Evolutionary conservation across 1,284 basidiomycete genomes (phyloP).

Genomic region (Coniferiporia weirii): DNA sequence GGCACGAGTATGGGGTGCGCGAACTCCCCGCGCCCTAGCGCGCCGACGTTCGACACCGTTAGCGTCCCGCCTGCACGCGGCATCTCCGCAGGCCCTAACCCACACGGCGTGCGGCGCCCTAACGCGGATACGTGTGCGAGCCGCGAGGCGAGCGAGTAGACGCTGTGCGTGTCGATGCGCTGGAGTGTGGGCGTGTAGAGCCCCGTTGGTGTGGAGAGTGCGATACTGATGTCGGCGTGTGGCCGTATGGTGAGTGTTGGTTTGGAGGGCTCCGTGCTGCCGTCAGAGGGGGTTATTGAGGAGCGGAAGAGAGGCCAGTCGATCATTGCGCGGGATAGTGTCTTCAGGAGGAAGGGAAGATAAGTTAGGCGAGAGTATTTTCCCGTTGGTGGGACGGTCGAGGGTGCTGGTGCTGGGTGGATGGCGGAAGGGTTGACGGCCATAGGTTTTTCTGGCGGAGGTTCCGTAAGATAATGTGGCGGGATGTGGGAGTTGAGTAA

Average conservation of each 20-base stretch:
- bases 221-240: slow-evolving; percentile 67
- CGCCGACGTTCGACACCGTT: slow-evolving; percentile 85
- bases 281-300: slow-evolving; percentile 48
- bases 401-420: slow-evolving; percentile 35
- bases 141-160: slow-evolving; percentile 63
- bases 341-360: slow-evolving; percentile 84
- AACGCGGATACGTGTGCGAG: slow-evolving; percentile 60
- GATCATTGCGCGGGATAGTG: slow-evolving; percentile 73
- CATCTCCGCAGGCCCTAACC: slow-evolving; percentile 58
- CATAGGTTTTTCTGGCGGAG: slow-evolving; percentile 34
- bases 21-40: slow-evolving; percentile 66
- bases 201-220: slow-evolving; percentile 77
- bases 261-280: slow-evolving; percentile 31
- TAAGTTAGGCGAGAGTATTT: slow-evolving; percentile 70
- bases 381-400: slow-evolving; percentile 38
- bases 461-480: slow-evolving; percentile 43
- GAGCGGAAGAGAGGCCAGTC: slow-evolving; percentile 82
- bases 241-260: slow-evolving; percentile 67
- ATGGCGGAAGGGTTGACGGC: slow-evolving; percentile 48
- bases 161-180: slow-evolving; percentile 50
- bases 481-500: slow-evolving; percentile 71
- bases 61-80: slow-evolving; percentile 70
- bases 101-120: slow-evolving; percentile 61
- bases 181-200: slow-evolving; percentile 83
- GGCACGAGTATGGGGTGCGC: slow-evolving; percentile 81